These are phyloP conservation scores for Suillus tomentosus DNA, from an alignment of 768 basidiomycete species.

Conservation along the genomic window DNA sequence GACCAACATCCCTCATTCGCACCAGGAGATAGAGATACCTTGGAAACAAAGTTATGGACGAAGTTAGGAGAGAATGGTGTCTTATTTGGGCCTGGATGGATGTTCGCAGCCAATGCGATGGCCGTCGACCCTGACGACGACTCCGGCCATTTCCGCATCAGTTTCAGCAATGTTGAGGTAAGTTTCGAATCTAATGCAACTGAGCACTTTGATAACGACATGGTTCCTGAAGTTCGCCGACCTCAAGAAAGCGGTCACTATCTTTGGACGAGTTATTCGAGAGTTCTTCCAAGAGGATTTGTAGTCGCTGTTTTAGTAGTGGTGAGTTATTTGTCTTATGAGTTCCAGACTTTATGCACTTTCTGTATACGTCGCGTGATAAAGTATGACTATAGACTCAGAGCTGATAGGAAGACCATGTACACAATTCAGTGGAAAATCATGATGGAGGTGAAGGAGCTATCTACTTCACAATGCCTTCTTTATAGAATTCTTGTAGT, in stretches of 20 bases:
- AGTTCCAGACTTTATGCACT: no score
- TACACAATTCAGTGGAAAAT: no score
- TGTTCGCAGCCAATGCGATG: conserved; percentile 22
- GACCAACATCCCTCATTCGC: conserved; percentile 51
- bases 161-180: conserved; percentile 58
- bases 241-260: conserved; percentile 49
- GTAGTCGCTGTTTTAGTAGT: not conserved
- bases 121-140: conserved; percentile 28
- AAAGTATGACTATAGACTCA: no score
- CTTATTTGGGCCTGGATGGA: conserved; percentile 61
- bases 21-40: conserved; percentile 39
- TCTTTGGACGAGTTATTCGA: conserved; percentile 45
- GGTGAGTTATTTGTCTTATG: not conserved
- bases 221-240: conserved; percentile 26
- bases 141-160: conserved; percentile 57
- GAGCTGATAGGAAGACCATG: no score
- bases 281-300: conserved; percentile 40
- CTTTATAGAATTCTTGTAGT: no score
- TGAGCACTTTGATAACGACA: not conserved
- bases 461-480: no score
- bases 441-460: no score
- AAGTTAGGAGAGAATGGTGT: conserved; percentile 62
- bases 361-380: no score
- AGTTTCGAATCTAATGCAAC: conserved; percentile 15
- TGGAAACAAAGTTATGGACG: conserved; percentile 62